Conservation (phyloP, 2,329 filamentous ascomycete genomes). For the Ophiosphaerella korrae region DNA sequence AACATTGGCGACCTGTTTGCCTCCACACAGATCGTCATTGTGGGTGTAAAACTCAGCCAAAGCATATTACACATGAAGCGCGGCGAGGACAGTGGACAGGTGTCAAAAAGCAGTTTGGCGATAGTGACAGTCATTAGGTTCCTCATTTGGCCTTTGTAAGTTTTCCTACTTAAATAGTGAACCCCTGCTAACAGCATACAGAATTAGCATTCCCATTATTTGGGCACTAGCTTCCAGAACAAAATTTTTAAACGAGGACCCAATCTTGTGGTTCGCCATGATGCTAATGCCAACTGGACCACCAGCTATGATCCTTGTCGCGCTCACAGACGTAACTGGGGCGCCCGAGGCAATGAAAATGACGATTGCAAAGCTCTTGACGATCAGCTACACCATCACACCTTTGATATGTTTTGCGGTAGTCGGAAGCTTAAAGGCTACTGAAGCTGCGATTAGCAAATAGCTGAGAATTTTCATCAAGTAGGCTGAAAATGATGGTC, state of each 20-base stretch:
- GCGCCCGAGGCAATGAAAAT: slow-evolving; percentile 55
- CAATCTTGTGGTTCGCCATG: slow-evolving; percentile 69
- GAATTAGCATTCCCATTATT: slow-evolving; percentile 59
- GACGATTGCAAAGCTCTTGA: slow-evolving; percentile 59
- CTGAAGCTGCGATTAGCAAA: slow-evolving; percentile 14
- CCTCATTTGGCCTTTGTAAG: slow-evolving; percentile 61
- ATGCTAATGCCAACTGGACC: slow-evolving; percentile 65
- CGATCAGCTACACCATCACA: slow-evolving; percentile 51
- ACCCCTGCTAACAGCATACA: slow-evolving; percentile 10
- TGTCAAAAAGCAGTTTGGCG: slow-evolving; percentile 57
- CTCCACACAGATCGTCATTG: slow-evolving; percentile 67
- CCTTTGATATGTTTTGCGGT: slow-evolving; percentile 53
- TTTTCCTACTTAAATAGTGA: background rate
- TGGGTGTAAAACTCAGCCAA: slow-evolving; percentile 67
- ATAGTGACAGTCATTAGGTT: slow-evolving; percentile 64
- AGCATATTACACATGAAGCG: slow-evolving; percentile 56
- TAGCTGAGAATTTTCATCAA: background rate
- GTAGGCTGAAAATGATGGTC: too few relatives aligned
- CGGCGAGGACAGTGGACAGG: slow-evolving; percentile 47
- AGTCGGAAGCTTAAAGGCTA: slow-evolving; percentile 50
- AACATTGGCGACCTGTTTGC: slow-evolving; percentile 69
- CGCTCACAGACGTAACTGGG: slow-evolving; percentile 57
- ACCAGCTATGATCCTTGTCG: slow-evolving; percentile 59
- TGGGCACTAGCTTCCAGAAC: slow-evolving; percentile 62
- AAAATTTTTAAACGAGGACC: slow-evolving; percentile 59